Evolutionary conservation across 345 rosid species (phyloP), one percentile per base, ranked within the genome.

Genomic region (Eutrema japonicum): DNA sequence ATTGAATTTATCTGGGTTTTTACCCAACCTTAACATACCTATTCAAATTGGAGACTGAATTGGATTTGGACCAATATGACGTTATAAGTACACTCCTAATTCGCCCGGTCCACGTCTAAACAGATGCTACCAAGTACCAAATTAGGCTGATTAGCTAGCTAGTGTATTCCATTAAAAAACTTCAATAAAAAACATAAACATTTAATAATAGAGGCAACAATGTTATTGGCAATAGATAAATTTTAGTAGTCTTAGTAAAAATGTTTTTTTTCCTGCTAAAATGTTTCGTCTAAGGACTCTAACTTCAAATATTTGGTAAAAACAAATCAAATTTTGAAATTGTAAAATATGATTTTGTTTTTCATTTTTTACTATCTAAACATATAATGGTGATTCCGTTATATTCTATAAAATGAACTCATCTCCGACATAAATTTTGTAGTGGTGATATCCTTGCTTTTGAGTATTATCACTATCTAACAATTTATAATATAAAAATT

Each of bases 111-210:
- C 63, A 55, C 27, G 49, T 37, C 63, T 45, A 69, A 18, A 33
- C 14, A 32, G 2, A 68, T 69, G 64, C 32, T 56, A 45, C 57
- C 57, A 52, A 18, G 2, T 56, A 56, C 73, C 64, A 56, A 46
- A 69, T 46, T 69, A 56, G 32, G 22, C 36, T 8, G 27, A 35
- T 47, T 33, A 46, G 16, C 57, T 8, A 32, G 1, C 0, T 51
- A 52, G 36, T 54, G 42, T 30, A 41, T 64, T 4, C 30, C 51
- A 35, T 64, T 16, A 32, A 16, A 32, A 6, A 11, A 14, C 1
- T 12, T 53, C 3, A 16, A 5, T 14, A 4, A 32, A 48, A 47
- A 0, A 43, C 10, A 42, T 12, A 14, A 30, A 14, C 18, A 53
- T 29, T 10, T n/a, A 51, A 51, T 66, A 6, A 18, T 18, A 18